Evolutionary conservation across 495 filamentous ascomycete genomes (phyloP).

Genomic region (Podospora conica): DNA sequence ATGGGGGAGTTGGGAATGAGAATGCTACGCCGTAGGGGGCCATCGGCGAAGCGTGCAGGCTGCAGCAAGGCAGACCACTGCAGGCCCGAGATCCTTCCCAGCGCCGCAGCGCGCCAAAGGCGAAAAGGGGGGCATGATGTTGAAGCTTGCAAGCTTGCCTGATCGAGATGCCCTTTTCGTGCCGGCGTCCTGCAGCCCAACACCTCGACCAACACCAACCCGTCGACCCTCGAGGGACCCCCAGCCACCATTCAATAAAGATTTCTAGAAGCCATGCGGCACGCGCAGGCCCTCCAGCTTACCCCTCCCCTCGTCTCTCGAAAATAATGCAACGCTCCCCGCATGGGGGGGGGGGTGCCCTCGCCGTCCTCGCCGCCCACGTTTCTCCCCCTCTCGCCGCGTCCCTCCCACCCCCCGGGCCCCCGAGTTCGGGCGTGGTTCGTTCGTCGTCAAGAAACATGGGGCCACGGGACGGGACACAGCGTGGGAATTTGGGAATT

Average conservation of each 20-base stretch:
- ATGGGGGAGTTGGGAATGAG: not conserved
- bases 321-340: not conserved
- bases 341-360: not conserved
- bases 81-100: not conserved
- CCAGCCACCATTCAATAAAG: not conserved
- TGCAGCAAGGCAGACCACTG: not conserved
- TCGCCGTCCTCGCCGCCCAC: not conserved
- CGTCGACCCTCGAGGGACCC: not conserved
- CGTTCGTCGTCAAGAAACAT: not conserved
- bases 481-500: not conserved
- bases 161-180: too few species aligned
- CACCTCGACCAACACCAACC: not conserved
- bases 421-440: too few species aligned
- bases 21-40: not conserved
- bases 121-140: not conserved
- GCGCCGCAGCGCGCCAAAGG: not conserved
- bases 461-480: not conserved
- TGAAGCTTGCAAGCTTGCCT: too few species aligned
- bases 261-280: not conserved
- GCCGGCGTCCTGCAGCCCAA: not conserved
- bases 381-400: too few species aligned
- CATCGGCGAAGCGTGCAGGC: not conserved
- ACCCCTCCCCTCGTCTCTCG: not conserved
- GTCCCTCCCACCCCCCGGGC: too few species aligned
- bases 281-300: not conserved